Percentiles rank a stretch among this genome's conserved stretches.
Evolutionary conservation across 2,329 filamentous ascomycete species (phyloP).

Genomic region (Thelonectria olida): DNA sequence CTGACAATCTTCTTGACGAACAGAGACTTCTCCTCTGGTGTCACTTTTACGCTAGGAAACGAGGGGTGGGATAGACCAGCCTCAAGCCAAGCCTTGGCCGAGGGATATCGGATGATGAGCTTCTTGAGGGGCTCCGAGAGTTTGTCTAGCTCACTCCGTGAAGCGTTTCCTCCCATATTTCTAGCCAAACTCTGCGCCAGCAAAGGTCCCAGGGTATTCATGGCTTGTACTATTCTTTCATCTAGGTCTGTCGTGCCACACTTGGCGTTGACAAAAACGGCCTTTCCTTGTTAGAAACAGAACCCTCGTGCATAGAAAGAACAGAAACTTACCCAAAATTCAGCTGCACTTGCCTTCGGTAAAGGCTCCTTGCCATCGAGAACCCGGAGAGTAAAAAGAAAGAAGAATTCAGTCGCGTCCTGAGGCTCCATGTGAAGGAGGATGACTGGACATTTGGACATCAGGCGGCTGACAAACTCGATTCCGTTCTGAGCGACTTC

Average conservation of each 20-base stretch:
- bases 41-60: constrained; percentile 69
- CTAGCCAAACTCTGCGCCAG: constrained; percentile 68
- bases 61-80: constrained; percentile 62
- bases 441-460: constrained; percentile 68
- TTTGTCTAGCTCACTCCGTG: constrained; percentile 77
- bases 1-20: constrained; percentile 74
- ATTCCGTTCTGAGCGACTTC: constrained; percentile 79
- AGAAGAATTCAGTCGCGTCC: constrained; percentile 70
- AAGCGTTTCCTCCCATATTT: constrained; percentile 74
- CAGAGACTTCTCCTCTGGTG: constrained; percentile 65
- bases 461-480: constrained; percentile 73
- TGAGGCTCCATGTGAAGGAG: constrained; percentile 67
- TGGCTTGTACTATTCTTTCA: constrained; percentile 56
- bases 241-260: constrained; percentile 54
- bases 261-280: constrained; percentile 61
- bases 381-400: constrained; percentile 76
- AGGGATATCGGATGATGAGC: constrained; percentile 65
- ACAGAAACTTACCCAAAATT: constrained; percentile 72
- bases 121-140: constrained; percentile 77
- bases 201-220: constrained; percentile 68
- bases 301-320: not conserved
- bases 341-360: constrained; percentile 76
- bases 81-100: constrained; percentile 70
- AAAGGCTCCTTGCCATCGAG: constrained; percentile 77
- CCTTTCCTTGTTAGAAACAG: constrained; percentile 47